phyloP scores from a whole-genome alignment of 768 basidiomycete species.

The Termitomyces sp. region DNA sequence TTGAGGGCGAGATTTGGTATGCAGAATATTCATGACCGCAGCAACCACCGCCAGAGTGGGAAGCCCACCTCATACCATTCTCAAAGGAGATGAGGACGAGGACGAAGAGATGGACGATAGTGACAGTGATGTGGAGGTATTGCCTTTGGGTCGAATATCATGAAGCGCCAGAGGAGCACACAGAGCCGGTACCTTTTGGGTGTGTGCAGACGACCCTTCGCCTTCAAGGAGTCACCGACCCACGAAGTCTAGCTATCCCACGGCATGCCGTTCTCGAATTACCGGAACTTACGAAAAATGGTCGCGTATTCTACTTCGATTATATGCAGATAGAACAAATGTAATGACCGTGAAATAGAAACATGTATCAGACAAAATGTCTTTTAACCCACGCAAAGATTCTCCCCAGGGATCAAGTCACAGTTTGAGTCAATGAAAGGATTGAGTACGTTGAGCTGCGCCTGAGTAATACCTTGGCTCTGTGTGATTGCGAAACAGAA shows the following conservation, averaged over 20 bases:
- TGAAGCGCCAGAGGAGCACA: conserved; percentile 8
- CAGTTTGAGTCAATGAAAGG: conserved; percentile 5
- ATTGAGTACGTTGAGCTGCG: conserved; percentile 2
- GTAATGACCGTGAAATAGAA: neutral
- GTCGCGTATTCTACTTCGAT: neutral
- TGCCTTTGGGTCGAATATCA: conserved; percentile 4
- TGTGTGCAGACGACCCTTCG: neutral
- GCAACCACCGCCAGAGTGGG: conserved; percentile 4
- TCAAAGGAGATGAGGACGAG: conserved; percentile 1
- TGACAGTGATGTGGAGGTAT: neutral
- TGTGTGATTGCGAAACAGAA: neutral
- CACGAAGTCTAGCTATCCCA: neutral
- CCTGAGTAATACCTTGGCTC: conserved; percentile 7
- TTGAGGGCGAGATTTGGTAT: conserved; percentile 1
- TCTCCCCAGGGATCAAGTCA: conserved; percentile 2
- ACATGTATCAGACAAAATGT: neutral
- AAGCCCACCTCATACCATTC: conserved; percentile 1
- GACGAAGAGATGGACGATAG: neutral
- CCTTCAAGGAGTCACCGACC: neutral
- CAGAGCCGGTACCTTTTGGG: neutral
- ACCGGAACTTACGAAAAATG: neutral
- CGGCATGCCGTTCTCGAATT: conserved; percentile 2
- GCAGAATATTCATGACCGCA: conserved; percentile 3
- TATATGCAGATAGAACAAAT: neutral
- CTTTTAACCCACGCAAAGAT: conserved; percentile 2